Percentiles rank a stretch among this genome's conserved stretches.
These are phyloP conservation scores for Schizopora paradoxa DNA, from an alignment of 1,284 basidiomycete genomes.

Conservation along the genomic window DNA sequence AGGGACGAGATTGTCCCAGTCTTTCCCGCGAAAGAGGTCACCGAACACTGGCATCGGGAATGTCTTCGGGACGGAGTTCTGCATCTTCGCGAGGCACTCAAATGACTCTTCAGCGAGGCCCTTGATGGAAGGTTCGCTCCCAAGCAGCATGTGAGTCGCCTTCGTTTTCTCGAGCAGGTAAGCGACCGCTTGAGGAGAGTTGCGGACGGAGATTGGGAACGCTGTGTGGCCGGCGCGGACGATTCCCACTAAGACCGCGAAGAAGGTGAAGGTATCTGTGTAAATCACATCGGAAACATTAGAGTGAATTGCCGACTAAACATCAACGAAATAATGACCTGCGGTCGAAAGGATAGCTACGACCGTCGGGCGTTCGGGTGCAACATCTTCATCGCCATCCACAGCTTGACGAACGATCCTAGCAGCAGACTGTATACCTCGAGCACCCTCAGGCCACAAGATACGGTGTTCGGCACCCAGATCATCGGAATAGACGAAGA, in stretches of 20 bases:
- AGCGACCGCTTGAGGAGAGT: constrained; percentile 31
- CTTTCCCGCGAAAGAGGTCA: background rate
- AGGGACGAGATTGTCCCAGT: background rate
- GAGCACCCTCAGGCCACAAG: constrained; percentile 25
- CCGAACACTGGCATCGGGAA: background rate
- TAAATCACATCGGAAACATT: background rate
- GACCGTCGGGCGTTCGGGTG: constrained; percentile 11
- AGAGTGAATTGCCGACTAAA: background rate
- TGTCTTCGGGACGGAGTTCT: background rate
- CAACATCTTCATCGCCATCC: background rate
- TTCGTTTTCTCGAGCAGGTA: constrained; percentile 31
- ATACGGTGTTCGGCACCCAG: constrained; percentile 18
- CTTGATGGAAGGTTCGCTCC: constrained; percentile 21
- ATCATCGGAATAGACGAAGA: constrained; percentile 28
- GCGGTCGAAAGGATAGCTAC: constrained; percentile 21
- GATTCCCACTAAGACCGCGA: constrained; percentile 26
- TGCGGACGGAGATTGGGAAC: constrained; percentile 37
- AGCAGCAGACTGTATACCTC: constrained; percentile 21
- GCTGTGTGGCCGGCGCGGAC: constrained; percentile 25
- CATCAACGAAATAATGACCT: constrained; percentile 17
- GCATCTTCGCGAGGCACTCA: background rate
- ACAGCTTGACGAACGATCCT: background rate
- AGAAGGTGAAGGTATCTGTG: constrained; percentile 33
- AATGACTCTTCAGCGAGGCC: background rate
- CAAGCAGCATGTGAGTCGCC: constrained; percentile 26